Conservation (phyloP, 371 early-diverging fungal species). For the Mucor saturninus region DNA sequence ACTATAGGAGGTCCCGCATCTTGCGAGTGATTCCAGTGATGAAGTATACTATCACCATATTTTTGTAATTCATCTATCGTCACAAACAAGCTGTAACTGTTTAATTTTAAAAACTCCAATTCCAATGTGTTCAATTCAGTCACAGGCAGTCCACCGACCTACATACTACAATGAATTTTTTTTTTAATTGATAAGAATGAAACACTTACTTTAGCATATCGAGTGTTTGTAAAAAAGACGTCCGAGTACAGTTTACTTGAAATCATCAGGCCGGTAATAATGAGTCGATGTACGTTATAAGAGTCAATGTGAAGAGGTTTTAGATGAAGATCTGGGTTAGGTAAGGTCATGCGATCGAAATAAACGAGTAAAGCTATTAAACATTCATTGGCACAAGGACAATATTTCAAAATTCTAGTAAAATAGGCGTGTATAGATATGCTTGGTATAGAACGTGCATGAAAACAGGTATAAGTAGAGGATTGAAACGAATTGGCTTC, state of each 20-base stretch:
- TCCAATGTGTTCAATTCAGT: constrained; percentile 83
- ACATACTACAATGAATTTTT: constrained; percentile 21
- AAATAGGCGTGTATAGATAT: constrained; percentile 86
- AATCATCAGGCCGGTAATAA: constrained; percentile 85
- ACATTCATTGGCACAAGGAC: constrained; percentile 88
- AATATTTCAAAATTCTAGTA: constrained; percentile 86
- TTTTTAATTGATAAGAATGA: background rate
- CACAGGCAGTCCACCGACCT: constrained; percentile 80
- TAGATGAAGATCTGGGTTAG: constrained; percentile 35
- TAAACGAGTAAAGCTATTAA: constrained; percentile 84
- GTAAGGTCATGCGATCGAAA: constrained; percentile 74
- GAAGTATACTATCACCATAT: constrained; percentile 74
- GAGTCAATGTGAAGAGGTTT: constrained; percentile 78
- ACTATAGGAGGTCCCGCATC: constrained; percentile 23
- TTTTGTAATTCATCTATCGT: constrained; percentile 77
- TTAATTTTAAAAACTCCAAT: constrained; percentile 74
- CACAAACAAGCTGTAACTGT: constrained; percentile 78
- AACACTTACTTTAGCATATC: constrained; percentile 77
- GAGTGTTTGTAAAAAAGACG: constrained; percentile 89
- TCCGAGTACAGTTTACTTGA: constrained; percentile 87
- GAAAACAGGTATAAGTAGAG: constrained; percentile 59
- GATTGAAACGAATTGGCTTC: constrained; percentile 18
- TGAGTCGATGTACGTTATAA: constrained; percentile 87
- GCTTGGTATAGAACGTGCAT: constrained; percentile 87
- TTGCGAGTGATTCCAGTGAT: constrained; percentile 56